Evolutionary conservation across 1,284 basidiomycete species (phyloP).

Genomic region (Cerioporus squamosus): DNA sequence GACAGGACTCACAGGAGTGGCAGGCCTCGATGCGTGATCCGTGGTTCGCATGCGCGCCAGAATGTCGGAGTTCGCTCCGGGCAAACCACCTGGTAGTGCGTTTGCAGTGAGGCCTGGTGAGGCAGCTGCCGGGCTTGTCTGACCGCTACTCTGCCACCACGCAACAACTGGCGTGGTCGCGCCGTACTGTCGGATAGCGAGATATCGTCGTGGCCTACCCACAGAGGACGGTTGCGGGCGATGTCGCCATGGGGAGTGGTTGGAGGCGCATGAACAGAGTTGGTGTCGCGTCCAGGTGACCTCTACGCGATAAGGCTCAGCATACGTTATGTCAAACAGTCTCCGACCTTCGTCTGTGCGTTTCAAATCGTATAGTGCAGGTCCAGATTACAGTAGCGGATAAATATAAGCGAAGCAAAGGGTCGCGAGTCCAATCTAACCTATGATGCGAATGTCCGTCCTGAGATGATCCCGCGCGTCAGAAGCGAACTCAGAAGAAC

Average conservation of each 20-base stretch:
- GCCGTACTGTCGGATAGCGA: too few species aligned
- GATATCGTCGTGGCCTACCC: too few species aligned
- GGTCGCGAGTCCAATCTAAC: constrained; percentile 4
- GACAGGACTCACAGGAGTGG: not conserved
- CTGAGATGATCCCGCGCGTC: not conserved
- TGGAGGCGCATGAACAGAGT: too few species aligned
- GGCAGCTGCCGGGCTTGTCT: too few species aligned
- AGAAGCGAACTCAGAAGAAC: constrained; percentile 2
- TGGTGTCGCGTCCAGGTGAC: constrained; percentile 12
- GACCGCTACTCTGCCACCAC: too few species aligned
- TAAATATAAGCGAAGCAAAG: constrained; percentile 20
- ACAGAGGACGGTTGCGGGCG: constrained; percentile 3
- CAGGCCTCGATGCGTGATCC: not conserved
- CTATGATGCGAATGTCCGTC: not conserved
- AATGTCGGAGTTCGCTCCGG: not conserved
- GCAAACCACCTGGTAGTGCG: too few species aligned
- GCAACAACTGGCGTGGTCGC: too few species aligned
- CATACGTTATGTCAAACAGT: not conserved
- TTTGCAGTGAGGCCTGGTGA: too few species aligned
- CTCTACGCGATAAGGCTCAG: constrained; percentile 9
- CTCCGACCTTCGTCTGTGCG: not conserved
- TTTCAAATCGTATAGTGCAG: not conserved
- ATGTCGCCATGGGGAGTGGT: constrained; percentile 18
- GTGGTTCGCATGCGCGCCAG: not conserved
- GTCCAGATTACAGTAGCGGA: constrained; percentile 21